A percentile compares a stretch with the other conserved stretches of the same genome.
Conservation (phyloP, 371 early-diverging fungal genomes). For the Smittium mucronatum region DNA sequence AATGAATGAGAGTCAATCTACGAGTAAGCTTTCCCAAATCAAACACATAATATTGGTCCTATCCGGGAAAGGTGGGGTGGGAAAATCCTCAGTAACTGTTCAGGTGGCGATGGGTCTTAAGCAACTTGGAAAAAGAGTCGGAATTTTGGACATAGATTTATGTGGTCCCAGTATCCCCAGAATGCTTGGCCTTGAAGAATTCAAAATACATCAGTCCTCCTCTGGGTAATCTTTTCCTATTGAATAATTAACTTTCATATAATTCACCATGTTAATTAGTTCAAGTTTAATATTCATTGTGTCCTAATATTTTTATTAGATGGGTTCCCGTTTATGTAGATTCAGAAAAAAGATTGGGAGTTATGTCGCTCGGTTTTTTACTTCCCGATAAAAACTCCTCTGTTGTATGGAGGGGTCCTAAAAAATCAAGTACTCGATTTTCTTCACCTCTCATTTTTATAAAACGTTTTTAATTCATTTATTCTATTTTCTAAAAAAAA, state of each 20-base stretch:
- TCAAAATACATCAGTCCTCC: constrained; percentile 31
- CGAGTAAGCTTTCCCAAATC: constrained; percentile 21
- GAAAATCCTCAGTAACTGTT: constrained; percentile 79
- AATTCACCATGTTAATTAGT: no score
- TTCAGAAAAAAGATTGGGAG: constrained; percentile 72
- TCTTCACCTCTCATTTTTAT: constrained; percentile 55
- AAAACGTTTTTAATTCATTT: constrained; percentile 74
- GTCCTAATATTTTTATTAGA: constrained; percentile 31
- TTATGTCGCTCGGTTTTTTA: constrained; percentile 94
- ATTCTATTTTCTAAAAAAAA: no score
- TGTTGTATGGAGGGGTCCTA: constrained; percentile 98
- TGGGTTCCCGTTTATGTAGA: constrained; percentile 87
- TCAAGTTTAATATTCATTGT: no score
- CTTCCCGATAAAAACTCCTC: constrained; percentile 73
- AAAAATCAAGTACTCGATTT: constrained; percentile 51
- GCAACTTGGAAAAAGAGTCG: constrained; percentile 44
- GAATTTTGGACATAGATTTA: constrained; percentile 96
- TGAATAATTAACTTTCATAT: no score
- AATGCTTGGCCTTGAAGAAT: constrained; percentile 69
- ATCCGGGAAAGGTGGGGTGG: constrained; percentile 99
- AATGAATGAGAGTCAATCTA: neutral
- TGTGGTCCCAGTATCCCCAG: constrained; percentile 96
- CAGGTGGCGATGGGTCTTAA: constrained; percentile 71
- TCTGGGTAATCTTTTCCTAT: constrained; percentile 39
- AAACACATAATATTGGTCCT: constrained; percentile 63